These are phyloP conservation scores for Gastroboletus turbinatus DNA, from an alignment of 1,284 basidiomycete species.

Conservation along the genomic window DNA sequence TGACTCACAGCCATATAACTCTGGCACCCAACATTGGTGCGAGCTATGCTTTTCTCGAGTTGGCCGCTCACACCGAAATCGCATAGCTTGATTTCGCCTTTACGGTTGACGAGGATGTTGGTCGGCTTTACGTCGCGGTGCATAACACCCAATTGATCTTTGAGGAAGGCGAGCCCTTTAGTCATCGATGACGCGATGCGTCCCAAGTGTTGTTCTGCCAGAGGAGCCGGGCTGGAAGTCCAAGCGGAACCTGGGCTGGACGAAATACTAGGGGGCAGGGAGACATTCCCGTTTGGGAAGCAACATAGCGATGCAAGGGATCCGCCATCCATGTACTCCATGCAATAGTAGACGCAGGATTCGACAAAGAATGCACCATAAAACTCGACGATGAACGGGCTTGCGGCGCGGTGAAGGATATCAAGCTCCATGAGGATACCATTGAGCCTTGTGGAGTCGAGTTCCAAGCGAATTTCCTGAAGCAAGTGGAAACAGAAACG, in stretches of 20 bases:
- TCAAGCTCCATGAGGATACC: slow-evolving; percentile 99
- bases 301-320: slow-evolving; percentile 82
- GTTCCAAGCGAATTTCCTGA: slow-evolving; percentile 97
- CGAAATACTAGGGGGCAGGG: slow-evolving; percentile 35
- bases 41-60: slow-evolving; percentile 93
- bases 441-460: slow-evolving; percentile 92
- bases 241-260: slow-evolving; percentile 34
- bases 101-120: slow-evolving; percentile 89
- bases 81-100: slow-evolving; percentile 91
- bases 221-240: slow-evolving; percentile 36
- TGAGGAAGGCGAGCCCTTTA: slow-evolving; percentile 91
- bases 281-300: slow-evolving; percentile 37
- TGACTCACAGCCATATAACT: slow-evolving; percentile 94
- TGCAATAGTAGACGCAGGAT: slow-evolving; percentile 98
- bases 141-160: slow-evolving; percentile 96
- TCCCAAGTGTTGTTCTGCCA: slow-evolving; percentile 51
- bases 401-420: slow-evolving; percentile 90
- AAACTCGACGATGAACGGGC: slow-evolving; percentile 94
- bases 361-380: slow-evolving; percentile 99
- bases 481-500: slow-evolving; percentile 11
- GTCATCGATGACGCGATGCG: slow-evolving; percentile 85
- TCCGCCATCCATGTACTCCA: slow-evolving; percentile 99
- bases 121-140: slow-evolving; percentile 98
- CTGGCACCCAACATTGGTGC: slow-evolving; percentile 99
- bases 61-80: slow-evolving; percentile 99